A percentile compares a stretch with the other conserved stretches of the same genome.
Evolutionary conservation across 805 yeast species (phyloP).

Genomic region (Diddensiella transvaalensis): DNA sequence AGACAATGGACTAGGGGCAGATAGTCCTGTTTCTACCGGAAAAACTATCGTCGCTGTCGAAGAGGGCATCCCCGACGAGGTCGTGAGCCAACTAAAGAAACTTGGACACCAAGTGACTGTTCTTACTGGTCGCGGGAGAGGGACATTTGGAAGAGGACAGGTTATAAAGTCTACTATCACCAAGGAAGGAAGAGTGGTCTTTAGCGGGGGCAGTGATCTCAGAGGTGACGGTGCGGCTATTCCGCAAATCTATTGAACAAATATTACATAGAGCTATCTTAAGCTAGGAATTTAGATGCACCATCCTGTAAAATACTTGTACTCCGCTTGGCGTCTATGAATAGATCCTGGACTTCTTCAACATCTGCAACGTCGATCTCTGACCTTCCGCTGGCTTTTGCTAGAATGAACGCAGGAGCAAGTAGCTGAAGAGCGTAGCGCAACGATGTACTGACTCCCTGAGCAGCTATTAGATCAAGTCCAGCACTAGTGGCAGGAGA

Average conservation of each 20-base stretch:
- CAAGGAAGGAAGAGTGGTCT: constrained; percentile 42
- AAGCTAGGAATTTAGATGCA: constrained; percentile 32
- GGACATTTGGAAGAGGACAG: constrained; percentile 54
- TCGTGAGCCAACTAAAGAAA: constrained; percentile 42
- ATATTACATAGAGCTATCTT: constrained; percentile 1
- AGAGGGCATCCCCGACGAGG: constrained; percentile 53
- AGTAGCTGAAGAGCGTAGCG: constrained; percentile 90
- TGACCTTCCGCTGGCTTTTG: constrained; percentile 66
- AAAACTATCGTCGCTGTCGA: constrained; percentile 61
- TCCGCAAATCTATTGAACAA: constrained; percentile 39
- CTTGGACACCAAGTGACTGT: constrained; percentile 58
- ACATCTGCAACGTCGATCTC: constrained; percentile 69
- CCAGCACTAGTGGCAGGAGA: constrained; percentile 66
- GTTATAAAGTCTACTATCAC: constrained; percentile 46
- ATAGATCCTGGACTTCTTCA: constrained; percentile 77
- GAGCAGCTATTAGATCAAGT: constrained; percentile 63
- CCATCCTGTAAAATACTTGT: constrained; percentile 58
- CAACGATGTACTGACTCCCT: constrained; percentile 75
- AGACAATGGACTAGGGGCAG: constrained; percentile 54
- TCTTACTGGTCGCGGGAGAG: constrained; percentile 37
- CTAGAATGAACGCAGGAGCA: constrained; percentile 84
- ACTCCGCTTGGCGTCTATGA: constrained; percentile 82
- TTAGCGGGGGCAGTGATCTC: constrained; percentile 71
- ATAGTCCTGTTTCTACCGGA: constrained; percentile 58
- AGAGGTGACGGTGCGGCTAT: constrained; percentile 84